phyloP scores from a whole-genome alignment of 1,284 basidiomycete species.

The Cryptococcus hybrid region DNA sequence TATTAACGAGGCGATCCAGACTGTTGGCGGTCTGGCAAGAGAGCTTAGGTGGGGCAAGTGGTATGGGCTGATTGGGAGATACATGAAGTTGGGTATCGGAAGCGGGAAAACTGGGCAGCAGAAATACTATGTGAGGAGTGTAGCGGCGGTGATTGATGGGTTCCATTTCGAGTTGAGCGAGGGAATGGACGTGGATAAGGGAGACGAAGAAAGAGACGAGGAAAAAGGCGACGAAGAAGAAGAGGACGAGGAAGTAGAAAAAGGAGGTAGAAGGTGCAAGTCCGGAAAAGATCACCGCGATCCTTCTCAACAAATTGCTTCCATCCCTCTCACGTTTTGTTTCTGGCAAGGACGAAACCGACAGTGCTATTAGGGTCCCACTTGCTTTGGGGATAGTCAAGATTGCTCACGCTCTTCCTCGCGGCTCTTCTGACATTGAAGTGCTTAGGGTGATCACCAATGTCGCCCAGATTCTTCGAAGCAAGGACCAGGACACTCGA shows the following conservation, averaged over 20 bases:
- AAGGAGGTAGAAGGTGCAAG: constrained; percentile 15
- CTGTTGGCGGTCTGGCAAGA: constrained; percentile 71
- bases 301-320: constrained; percentile 71
- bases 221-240: constrained; percentile 24
- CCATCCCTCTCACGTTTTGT: constrained; percentile 74
- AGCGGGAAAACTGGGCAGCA: constrained; percentile 71
- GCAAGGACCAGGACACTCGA: constrained; percentile 90
- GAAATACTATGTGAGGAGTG: constrained; percentile 78
- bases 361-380: constrained; percentile 82
- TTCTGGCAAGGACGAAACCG: constrained; percentile 77
- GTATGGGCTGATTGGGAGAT: constrained; percentile 75
- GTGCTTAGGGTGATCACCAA: constrained; percentile 77
- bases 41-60: constrained; percentile 83
- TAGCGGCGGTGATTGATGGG: constrained; percentile 83
- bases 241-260: constrained; percentile 30
- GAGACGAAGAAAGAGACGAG: constrained; percentile 21
- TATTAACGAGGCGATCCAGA: constrained; percentile 81
- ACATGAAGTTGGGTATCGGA: constrained; percentile 71
- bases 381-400: constrained; percentile 84
- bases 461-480: constrained; percentile 82
- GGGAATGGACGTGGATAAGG: constrained; percentile 38
- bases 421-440: constrained; percentile 65
- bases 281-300: constrained; percentile 63
- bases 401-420: constrained; percentile 78
- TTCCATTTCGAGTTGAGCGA: constrained; percentile 80